A percentile compares a stretch with the other conserved stretches of the same genome.
phyloP scores from a whole-genome alignment of 306 rosid species.

The Mimosa bimucronata region DNA sequence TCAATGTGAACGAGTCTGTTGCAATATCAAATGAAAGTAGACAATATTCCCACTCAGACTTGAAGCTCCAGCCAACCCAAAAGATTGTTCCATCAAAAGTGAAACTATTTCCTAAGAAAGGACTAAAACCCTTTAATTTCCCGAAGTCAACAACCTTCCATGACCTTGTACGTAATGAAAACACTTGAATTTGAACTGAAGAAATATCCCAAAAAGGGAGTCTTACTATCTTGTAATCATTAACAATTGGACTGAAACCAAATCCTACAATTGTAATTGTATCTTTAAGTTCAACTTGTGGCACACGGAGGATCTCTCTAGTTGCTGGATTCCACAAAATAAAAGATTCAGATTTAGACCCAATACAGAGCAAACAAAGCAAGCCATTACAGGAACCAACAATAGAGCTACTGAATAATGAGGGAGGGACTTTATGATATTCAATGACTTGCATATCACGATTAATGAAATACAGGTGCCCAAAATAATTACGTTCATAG shows the following conservation, averaged over 20 bases:
- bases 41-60: no score
- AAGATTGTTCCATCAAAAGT: not conserved
- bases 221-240: not conserved
- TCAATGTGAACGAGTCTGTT: no score
- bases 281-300: rapidly evolving
- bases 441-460: not conserved
- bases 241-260: not conserved
- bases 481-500: not conserved
- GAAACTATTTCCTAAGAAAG: no score
- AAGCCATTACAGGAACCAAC: no score
- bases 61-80: not conserved
- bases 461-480: not conserved
- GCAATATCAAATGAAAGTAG: no score
- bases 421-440: no score
- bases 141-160: not conserved
- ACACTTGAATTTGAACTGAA: not conserved
- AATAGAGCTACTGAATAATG: no score
- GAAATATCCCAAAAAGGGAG: not conserved
- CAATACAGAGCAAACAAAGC: not conserved
- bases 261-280: not conserved
- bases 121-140: not conserved
- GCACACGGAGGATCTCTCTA: not conserved
- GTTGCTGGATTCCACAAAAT: not conserved
- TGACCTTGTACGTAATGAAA: not conserved
- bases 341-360: rapidly evolving